Evolutionary conservation across 129 eudicot species (phyloP), one percentile per base, ranked within the genome.

Genomic region (carrot (Daucus carota)): DNA sequence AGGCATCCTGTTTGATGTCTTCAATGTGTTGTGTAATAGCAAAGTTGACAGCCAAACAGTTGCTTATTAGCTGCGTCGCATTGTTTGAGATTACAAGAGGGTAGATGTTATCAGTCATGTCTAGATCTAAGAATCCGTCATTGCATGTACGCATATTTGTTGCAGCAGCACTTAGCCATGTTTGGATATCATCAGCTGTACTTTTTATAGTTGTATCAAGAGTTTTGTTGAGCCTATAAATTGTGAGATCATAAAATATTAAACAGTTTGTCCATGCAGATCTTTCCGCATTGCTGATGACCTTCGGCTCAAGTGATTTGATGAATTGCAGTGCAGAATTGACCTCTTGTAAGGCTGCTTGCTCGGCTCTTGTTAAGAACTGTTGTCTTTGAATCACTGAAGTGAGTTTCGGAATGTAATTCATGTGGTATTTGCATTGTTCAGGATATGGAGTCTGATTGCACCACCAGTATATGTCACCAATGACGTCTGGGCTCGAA

Each of bases 361-460:
- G 10, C 36, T 67, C 72, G 0, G 44, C 24, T 20, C 6, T 6
- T 40, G 72, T 17, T 3, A 67, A 34, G 72, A 67, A 67, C 45
- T 67, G 43, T 32, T 67, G 40, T 67, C 72, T 67, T 8, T 45
- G 15, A 31, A 67, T 17, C 18, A 42, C 5, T 20, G 72, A 67
- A 17, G 8, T 28, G 22, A 13, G n/a, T 34, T 36, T 0, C 3
- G 17, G 22, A 14, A 17, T 34, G 12, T 1, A 20, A 7, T 57
- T 57, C 72, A 67, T 67, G 72, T 67, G 29, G 72, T 33, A 67
- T 36, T 36, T 67, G 72, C 72, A 67, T 67, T 34, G 72, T 34
- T 67, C 45, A 11, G 72, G 72, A 17, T 33, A 36, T 18, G 44
- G 44, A 33, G 72, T 67, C 34, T 67, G 72, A 12, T 34, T 34